A percentile compares a stretch with the other conserved stretches of the same genome.
Evolutionary conservation across 768 basidiomycete species (phyloP).

Genomic region (Xerocomellus intermedius): DNA sequence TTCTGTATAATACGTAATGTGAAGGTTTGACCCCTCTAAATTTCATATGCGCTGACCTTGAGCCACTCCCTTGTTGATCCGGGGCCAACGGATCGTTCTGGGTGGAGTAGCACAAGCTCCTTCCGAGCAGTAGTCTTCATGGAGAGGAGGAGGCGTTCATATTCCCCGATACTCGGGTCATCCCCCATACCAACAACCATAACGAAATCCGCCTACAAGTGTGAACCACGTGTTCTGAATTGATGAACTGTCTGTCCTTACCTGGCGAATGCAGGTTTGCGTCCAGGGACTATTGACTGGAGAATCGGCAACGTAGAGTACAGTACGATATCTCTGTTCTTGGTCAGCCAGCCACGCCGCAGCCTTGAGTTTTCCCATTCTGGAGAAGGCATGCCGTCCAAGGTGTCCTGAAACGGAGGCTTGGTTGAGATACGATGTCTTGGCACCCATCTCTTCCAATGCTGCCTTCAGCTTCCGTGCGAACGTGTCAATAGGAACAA

Average conservation of each 20-base stretch:
- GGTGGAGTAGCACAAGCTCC: slow-evolving; percentile 91
- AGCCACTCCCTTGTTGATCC: slow-evolving; percentile 97
- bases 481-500: slow-evolving; percentile 87
- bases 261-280: slow-evolving; percentile 95
- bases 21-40: neutral
- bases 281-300: slow-evolving; percentile 96
- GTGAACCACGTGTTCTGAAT: slow-evolving; percentile 8
- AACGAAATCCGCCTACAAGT: slow-evolving; percentile 78
- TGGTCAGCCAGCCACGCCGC: slow-evolving; percentile 91
- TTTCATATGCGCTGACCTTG: slow-evolving; percentile 51
- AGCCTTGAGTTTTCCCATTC: slow-evolving; percentile 96
- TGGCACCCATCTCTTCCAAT: slow-evolving; percentile 90
- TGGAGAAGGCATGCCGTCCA: slow-evolving; percentile 91
- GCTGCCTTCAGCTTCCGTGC: slow-evolving; percentile 85
- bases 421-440: slow-evolving; percentile 91
- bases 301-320: slow-evolving; percentile 95
- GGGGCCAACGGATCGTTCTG: slow-evolving; percentile 82
- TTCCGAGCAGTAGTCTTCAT: slow-evolving; percentile 99
- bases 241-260: slow-evolving; percentile 29
- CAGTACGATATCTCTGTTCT: slow-evolving; percentile 90
- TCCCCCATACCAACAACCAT: slow-evolving; percentile 95
- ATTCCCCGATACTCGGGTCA: slow-evolving; percentile 88
- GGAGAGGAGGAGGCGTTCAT: slow-evolving; percentile 87
- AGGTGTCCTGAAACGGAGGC: slow-evolving; percentile 89
- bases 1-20: slow-evolving; percentile 46